phyloP scores from a whole-genome alignment of 371 early-diverging fungal genomes.

The Lichtheimia hyalospora region DNA sequence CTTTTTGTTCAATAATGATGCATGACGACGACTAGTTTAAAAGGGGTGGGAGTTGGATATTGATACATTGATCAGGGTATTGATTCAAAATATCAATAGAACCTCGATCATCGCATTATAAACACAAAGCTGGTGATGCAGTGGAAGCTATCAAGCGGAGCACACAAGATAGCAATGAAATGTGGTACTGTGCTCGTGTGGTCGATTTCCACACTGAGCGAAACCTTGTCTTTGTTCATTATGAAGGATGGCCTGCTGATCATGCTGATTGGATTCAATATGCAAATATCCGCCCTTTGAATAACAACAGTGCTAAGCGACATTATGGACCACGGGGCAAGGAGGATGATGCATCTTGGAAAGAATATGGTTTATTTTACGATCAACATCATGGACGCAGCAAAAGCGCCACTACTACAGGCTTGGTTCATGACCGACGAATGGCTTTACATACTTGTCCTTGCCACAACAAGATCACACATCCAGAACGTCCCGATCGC shows the following conservation, averaged over 20 bases:
- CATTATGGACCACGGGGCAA: constrained; percentile 51
- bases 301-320: not conserved
- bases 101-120: too few relatives aligned
- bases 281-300: constrained; percentile 11
- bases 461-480: constrained; percentile 52
- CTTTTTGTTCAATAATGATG: too few relatives aligned
- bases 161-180: constrained; percentile 15
- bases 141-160: constrained; percentile 33
- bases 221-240: constrained; percentile 47
- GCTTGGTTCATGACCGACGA: constrained; percentile 51
- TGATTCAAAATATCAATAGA: too few relatives aligned
- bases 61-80: too few relatives aligned
- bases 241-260: constrained; percentile 58
- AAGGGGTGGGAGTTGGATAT: too few relatives aligned
- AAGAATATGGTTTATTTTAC: constrained; percentile 39
- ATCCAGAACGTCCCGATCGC: constrained; percentile 66
- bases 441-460: constrained; percentile 60
- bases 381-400: constrained; percentile 55
- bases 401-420: constrained; percentile 28
- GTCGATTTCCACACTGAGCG: constrained; percentile 21
- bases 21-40: too few relatives aligned
- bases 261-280: constrained; percentile 56
- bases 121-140: constrained; percentile 24
- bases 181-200: constrained; percentile 39
- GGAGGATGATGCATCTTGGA: constrained; percentile 41